Conservation (phyloP, 2,329 filamentous ascomycete species). For the Dactylellina parvicollis region DNA sequence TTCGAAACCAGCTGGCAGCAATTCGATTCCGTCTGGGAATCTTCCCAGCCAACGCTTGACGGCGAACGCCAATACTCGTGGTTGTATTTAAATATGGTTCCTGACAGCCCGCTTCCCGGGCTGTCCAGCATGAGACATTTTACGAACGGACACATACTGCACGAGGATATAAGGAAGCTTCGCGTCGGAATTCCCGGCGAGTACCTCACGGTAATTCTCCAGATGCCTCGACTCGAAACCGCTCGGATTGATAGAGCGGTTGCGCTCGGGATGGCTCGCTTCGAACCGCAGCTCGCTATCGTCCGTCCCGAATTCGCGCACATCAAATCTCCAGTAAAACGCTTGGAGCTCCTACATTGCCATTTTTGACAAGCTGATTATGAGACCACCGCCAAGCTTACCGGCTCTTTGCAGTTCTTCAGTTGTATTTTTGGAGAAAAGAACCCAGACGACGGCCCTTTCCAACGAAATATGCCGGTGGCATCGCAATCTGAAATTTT, state of each 20-base stretch:
- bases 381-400: conserved; percentile 1
- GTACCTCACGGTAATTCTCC: conserved; percentile 5
- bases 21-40: background rate
- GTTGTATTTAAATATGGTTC: conserved; percentile 8
- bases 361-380: background rate
- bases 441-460: no score
- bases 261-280: no score
- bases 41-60: no score
- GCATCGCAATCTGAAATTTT: no score
- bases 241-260: background rate
- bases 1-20: background rate
- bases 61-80: background rate
- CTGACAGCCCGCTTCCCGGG: background rate
- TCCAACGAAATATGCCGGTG: no score
- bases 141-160: background rate
- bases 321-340: conserved; percentile 13
- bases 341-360: conserved; percentile 12
- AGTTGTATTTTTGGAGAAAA: background rate
- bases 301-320: background rate
- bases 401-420: background rate
- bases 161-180: background rate
- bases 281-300: no score
- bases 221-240: conserved; percentile 15
- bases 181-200: no score
- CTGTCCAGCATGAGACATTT: conserved; percentile 7